Percentiles rank a stretch among this genome's conserved stretches.
Conservation (phyloP, 2,329 filamentous ascomycete species). For the Colletotrichum cuscutae region DNA sequence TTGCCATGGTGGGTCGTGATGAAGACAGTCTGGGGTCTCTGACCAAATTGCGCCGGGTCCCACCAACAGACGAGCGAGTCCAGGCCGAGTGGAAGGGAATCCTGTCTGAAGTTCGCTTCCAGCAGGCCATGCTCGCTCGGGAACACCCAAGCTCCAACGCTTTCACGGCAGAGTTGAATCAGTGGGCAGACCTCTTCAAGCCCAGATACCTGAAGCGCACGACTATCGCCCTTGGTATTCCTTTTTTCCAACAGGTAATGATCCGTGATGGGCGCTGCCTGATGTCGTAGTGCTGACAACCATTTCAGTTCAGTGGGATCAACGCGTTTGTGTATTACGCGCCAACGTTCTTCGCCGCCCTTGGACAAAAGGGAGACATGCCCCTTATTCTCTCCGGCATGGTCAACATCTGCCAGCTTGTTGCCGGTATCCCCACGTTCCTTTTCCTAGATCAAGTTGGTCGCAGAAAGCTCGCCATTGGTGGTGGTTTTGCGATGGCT, state of each 20-base stretch:
- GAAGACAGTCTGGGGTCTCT: constrained; percentile 51
- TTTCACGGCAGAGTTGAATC: constrained; percentile 54
- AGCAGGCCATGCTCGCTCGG: constrained; percentile 50
- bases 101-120: constrained; percentile 57
- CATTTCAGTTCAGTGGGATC: constrained; percentile 35
- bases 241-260: constrained; percentile 38
- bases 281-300: too few species aligned
- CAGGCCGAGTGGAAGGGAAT: constrained; percentile 61
- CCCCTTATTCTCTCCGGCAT: constrained; percentile 46
- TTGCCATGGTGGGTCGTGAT: constrained; percentile 49
- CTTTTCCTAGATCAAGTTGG: constrained; percentile 46
- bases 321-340: constrained; percentile 42
- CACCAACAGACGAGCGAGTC: constrained; percentile 53
- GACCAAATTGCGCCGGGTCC: constrained; percentile 51
- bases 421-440: constrained; percentile 42
- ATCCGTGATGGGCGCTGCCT: too few species aligned
- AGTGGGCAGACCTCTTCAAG: constrained; percentile 59
- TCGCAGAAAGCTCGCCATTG: constrained; percentile 41
- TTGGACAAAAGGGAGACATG: constrained; percentile 42
- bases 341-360: constrained; percentile 40
- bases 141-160: constrained; percentile 47
- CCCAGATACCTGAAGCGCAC: constrained; percentile 55
- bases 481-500: constrained; percentile 42
- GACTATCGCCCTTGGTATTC: constrained; percentile 46
- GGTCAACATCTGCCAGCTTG: constrained; percentile 47